Evolutionary conservation across 805 yeast species (phyloP), one percentile per base, ranked within the genome.

Genomic region (Kodamaea laetipori): DNA sequence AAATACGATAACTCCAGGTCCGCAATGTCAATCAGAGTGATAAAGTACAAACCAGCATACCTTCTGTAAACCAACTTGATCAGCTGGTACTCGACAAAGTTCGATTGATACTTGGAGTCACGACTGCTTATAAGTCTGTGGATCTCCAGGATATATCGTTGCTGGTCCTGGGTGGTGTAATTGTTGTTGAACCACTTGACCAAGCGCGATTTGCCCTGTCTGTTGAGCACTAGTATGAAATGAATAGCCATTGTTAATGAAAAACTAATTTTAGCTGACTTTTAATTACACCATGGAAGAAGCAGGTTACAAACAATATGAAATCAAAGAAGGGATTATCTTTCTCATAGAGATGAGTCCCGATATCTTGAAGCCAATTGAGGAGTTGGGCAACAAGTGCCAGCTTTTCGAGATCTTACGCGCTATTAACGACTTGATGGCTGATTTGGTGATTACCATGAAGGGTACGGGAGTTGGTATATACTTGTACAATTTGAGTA

Each of bases 201-300:
- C 11, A 92, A 67, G 47, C 99, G 77, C 16, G 92, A 80, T 51
- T 86, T 86, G n/a, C 99, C 98, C 66, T 92, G 97, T 46, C 96
- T 77, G 61, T 92, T 92, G 61, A 92, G 82, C 35, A 92, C 84
- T 32, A 90, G 65, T 31, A 92, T 73, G 66, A 80, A 92, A 51
- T 88, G 90, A 12, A 90, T 76, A 4, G 88, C 76, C 96, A 90
- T 89, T 11, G 17, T 12, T 30, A n/a, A 30, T 33, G 4, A 11
- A n/a, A 21, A 21, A 11, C 13, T 19, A 17, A 17, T 33, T 16
- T 7, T 18, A 9, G 16, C 23, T 18, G 37, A 33, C 11, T 18
- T 18, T 21, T 19, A 18, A 19, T 10, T 12, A 33, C 37, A 21
- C 23, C 9, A 17, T 17, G 13, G 16, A 33, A 17, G 26, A 19